Evolutionary conservation across 2,329 filamentous ascomycete genomes (phyloP).

Genomic region (Calcarisporium arbuscula): DNA sequence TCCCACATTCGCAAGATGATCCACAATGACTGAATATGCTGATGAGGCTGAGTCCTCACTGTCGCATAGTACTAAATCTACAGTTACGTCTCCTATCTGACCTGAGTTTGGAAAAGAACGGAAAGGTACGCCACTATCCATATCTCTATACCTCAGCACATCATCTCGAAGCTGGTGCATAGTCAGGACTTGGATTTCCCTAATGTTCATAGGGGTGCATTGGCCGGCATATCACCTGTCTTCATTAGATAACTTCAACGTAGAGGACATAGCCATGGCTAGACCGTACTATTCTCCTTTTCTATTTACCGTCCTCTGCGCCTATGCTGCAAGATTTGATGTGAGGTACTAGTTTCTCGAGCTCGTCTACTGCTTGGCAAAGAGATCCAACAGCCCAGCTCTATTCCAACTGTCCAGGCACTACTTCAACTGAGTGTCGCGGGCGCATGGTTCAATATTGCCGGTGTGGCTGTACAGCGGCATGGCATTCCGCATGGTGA

Average conservation of each 20-base stretch:
- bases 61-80: no score
- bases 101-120: conserved; percentile 19
- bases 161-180: conserved; percentile 16
- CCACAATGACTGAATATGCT: no score
- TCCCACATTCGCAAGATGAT: no score
- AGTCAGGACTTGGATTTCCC: conserved; percentile 18
- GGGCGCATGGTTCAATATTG: conserved; percentile 20
- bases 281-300: conserved; percentile 21
- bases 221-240: conserved; percentile 20
- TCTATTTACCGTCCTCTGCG: conserved; percentile 19
- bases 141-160: conserved; percentile 13
- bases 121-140: conserved; percentile 16
- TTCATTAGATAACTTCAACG: not conserved
- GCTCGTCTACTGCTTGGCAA: conserved; percentile 18
- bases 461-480: conserved; percentile 24
- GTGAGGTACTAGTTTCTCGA: conserved; percentile 14
- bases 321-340: conserved; percentile 15
- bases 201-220: conserved; percentile 23
- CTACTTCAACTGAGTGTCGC: conserved; percentile 21
- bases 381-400: conserved; percentile 20
- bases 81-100: no score
- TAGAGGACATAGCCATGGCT: conserved; percentile 22
- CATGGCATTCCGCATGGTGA: conserved; percentile 23
- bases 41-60: no score
- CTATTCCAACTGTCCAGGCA: conserved; percentile 21